Evolutionary conservation across 177 flowering plant genomes (phyloP).

Genomic region (Tripterygium wilfordii): DNA sequence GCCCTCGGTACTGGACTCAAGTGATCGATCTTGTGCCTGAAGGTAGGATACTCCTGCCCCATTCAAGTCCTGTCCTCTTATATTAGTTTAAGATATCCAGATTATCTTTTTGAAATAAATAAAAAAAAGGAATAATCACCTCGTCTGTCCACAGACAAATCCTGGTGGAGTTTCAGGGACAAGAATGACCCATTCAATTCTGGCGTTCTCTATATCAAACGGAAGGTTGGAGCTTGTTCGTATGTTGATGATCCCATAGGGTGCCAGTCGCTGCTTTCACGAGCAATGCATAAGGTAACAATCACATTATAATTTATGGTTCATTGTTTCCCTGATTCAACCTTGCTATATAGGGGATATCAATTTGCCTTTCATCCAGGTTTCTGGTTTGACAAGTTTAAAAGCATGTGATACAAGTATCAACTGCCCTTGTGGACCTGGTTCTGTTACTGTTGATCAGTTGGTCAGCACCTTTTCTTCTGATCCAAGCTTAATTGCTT

Average conservation of each 20-base stretch:
- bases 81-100: background rate
- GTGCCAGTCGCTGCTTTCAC: conserved; percentile 89
- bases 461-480: conserved; percentile 90
- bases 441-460: conserved; percentile 66
- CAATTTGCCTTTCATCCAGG: conserved; percentile 37
- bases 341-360: background rate
- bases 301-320: background rate
- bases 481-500: conserved; percentile 93
- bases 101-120: background rate
- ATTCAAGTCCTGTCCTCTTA: background rate
- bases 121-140: no score
- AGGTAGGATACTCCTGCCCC: conserved; percentile 33
- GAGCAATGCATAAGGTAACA: conserved; percentile 91
- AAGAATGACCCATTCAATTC: conserved; percentile 77
- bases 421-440: conserved; percentile 20
- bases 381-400: conserved; percentile 52
- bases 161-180: conserved; percentile 77
- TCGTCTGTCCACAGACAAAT: conserved; percentile 48
- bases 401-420: conserved; percentile 19
- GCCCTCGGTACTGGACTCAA: conserved; percentile 97
- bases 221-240: conserved; percentile 95
- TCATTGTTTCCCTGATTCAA: background rate
- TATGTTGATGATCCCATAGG: conserved; percentile 94
- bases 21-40: conserved; percentile 69
- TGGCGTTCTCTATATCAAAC: conserved; percentile 81